phyloP scores from a whole-genome alignment of 495 filamentous ascomycete genomes.

The Tuber melanosporum region DNA sequence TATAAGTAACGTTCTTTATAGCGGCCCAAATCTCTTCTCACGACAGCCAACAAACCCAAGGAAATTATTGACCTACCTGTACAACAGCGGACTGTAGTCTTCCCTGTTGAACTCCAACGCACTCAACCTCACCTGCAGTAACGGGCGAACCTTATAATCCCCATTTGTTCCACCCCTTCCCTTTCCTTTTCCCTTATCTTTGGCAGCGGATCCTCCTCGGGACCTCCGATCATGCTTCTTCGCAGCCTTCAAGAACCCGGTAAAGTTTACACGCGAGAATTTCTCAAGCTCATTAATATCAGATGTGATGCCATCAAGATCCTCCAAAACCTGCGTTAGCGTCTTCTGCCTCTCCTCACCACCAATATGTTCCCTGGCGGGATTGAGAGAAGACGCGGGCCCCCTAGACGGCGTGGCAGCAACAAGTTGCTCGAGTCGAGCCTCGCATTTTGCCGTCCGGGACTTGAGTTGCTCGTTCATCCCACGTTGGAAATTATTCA shows the following conservation, averaged over 20 bases:
- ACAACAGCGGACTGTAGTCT: conserved; percentile 82
- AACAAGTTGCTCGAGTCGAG: conserved; percentile 49
- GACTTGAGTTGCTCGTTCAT: conserved; percentile 61
- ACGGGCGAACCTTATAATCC: conserved; percentile 73
- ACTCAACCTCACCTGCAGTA: conserved; percentile 81
- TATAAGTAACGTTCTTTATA: neutral
- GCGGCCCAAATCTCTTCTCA: neutral
- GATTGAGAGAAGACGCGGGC: neutral
- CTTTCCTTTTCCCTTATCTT: conserved; percentile 36
- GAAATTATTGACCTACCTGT: conserved; percentile 47
- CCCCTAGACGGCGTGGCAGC: conserved; percentile 16
- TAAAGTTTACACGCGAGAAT: conserved; percentile 93
- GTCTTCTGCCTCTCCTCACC: conserved; percentile 48
- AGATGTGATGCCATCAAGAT: conserved; percentile 78
- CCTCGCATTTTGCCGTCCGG: conserved; percentile 49
- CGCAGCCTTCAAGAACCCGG: conserved; percentile 91
- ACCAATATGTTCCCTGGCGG: conserved; percentile 23
- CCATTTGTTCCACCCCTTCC: conserved; percentile 43
- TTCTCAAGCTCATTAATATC: conserved; percentile 91
- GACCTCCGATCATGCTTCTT: conserved; percentile 97
- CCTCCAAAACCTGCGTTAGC: conserved; percentile 63
- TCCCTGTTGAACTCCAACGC: conserved; percentile 91
- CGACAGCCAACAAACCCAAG: conserved; percentile 5
- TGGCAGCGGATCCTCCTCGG: conserved; percentile 49
- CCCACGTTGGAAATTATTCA: conserved; percentile 76